Conservation (phyloP, 345 rosid genomes). For the Tarenaya hassleriana region DNA sequence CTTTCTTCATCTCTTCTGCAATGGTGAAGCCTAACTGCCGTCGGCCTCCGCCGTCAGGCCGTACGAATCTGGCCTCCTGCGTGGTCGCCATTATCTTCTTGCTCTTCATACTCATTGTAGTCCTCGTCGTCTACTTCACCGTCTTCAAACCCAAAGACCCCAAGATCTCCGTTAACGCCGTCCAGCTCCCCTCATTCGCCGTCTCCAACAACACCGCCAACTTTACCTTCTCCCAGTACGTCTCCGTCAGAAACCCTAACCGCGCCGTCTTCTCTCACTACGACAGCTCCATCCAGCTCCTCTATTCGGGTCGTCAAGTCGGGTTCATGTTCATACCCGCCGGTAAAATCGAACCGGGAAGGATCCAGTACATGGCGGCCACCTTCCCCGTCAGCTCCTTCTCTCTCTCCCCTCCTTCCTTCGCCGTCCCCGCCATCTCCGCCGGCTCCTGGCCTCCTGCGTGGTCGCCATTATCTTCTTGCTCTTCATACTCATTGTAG, state of each 20-base stretch:
- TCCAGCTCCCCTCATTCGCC: constrained; percentile 93
- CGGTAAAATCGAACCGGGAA: constrained; percentile 72
- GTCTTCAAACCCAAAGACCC: constrained; percentile 88
- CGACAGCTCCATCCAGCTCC: constrained; percentile 88
- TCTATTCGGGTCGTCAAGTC: constrained; percentile 75
- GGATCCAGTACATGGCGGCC: constrained; percentile 90
- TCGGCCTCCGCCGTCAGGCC: constrained; percentile 35
- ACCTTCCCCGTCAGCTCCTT: constrained; percentile 81
- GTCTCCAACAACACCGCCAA: constrained; percentile 72
- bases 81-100: constrained; percentile 84
- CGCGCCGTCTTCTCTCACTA: constrained; percentile 80
- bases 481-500: constrained; percentile 49
- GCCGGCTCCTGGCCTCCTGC: constrained; percentile 92
- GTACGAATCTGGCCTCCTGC: constrained; percentile 90
- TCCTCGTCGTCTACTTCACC: constrained; percentile 83
- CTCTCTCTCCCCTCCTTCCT: constrained; percentile 40
- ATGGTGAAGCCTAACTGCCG: constrained; percentile 30
- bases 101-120: constrained; percentile 49
- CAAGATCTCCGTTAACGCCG: constrained; percentile 73
- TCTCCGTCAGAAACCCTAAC: constrained; percentile 81
- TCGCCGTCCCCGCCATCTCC: constrained; percentile 25
- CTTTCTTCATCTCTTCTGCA: constrained; percentile 14
- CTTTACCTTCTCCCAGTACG: constrained; percentile 88
- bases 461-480: constrained; percentile 84
- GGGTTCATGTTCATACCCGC: constrained; percentile 99